Conservation (phyloP, 768 basidiomycete species). For the Hericium rajendrae region DNA sequence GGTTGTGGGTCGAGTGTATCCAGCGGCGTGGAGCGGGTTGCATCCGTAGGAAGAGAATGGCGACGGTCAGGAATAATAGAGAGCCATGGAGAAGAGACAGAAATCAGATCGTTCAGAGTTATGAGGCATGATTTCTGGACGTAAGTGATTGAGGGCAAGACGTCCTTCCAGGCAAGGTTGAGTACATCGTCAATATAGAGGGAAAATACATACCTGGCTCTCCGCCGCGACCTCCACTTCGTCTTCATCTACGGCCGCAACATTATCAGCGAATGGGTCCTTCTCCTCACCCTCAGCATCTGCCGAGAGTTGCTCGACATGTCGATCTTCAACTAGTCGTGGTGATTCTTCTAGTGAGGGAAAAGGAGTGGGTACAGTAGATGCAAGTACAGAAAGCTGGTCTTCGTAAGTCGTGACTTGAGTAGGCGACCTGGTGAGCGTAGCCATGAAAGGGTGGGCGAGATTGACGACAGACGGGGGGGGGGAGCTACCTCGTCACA, state of each 20-base stretch:
- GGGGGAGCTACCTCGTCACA: too few relatives aligned
- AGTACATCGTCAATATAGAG: background rate
- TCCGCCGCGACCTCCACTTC: background rate
- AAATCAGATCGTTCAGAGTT: conserved; percentile 63
- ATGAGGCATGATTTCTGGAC: conserved; percentile 69
- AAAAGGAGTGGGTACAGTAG: conserved; percentile 12
- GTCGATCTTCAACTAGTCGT: background rate
- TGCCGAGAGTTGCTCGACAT: background rate
- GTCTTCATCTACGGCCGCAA: background rate
- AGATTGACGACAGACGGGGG: too few relatives aligned
- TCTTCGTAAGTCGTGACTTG: background rate
- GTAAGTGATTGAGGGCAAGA: conserved; percentile 61
- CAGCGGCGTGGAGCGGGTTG: conserved; percentile 20
- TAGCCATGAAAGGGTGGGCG: conserved; percentile 5
- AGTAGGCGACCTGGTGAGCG: conserved; percentile 8
- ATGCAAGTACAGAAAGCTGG: background rate
- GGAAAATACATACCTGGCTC: background rate
- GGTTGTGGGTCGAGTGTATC: conserved; percentile 23
- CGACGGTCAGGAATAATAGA: conserved; percentile 51
- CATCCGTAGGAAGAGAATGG: conserved; percentile 43
- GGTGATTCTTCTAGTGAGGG: conserved; percentile 4
- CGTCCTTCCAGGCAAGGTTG: conserved; percentile 26
- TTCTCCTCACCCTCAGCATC: background rate
- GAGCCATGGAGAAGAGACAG: conserved; percentile 38
- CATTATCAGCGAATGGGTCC: background rate